A percentile compares a stretch with the other conserved stretches of the same genome.
Conservation (phyloP, 164 flowering plant genomes). For the Brasenia schreberi region DNA sequence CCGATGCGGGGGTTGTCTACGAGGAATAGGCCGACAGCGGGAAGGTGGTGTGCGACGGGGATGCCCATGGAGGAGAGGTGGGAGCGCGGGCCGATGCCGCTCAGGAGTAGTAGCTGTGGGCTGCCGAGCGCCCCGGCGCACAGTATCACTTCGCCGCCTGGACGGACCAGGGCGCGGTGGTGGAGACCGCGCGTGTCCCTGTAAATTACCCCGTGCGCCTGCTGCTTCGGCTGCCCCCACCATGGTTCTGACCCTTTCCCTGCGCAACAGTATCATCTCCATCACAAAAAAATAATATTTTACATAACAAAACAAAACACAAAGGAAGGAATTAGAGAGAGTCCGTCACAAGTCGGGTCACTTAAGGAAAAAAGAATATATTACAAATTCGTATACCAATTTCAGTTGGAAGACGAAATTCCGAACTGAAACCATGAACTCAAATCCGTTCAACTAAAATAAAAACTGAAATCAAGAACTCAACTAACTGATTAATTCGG, state of each 20-base stretch:
- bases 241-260: no score
- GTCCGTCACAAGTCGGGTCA: no score
- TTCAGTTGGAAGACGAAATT: no score
- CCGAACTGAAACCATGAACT: background rate
- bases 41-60: constrained; percentile 45
- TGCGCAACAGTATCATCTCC: no score
- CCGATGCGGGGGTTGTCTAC: constrained; percentile 76
- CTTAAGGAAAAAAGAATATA: no score
- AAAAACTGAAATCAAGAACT: background rate
- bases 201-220: constrained; percentile 39
- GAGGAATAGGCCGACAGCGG: constrained; percentile 54
- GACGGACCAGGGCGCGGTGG: constrained; percentile 57
- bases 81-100: constrained; percentile 67
- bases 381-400: no score
- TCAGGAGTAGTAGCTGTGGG: constrained; percentile 72
- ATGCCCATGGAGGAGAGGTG: constrained; percentile 66
- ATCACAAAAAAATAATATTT: no score
- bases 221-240: constrained; percentile 19
- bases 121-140: constrained; percentile 82
- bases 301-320: no score
- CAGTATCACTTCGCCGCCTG: constrained; percentile 75
- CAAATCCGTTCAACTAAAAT: background rate
- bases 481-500: background rate
- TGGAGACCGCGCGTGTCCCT: constrained; percentile 36
- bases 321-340: no score